Conservation (phyloP, 1,284 basidiomycete genomes). For the Ceratobasidium sp. region DNA sequence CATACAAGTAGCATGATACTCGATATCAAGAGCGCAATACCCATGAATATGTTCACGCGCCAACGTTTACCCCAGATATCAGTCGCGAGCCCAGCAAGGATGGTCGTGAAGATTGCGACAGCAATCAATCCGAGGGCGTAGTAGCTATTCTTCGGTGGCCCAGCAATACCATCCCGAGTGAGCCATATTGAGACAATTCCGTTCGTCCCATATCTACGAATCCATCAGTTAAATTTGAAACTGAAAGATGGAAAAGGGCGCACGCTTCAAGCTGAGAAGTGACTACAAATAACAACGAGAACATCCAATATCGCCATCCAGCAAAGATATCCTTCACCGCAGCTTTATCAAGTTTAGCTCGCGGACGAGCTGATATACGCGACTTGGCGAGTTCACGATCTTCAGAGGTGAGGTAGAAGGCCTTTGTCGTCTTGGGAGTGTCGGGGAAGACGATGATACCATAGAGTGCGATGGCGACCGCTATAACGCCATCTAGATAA, state of each 20-base stretch:
- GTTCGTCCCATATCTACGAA: conserved; percentile 25
- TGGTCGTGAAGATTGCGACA: conserved; percentile 30
- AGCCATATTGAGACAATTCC: conserved; percentile 36
- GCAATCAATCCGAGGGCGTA: conserved; percentile 38
- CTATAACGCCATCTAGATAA: conserved; percentile 70
- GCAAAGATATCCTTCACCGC: conserved; percentile 10
- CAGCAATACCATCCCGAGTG: conserved; percentile 10
- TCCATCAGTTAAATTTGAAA: background rate
- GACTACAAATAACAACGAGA: conserved; percentile 26
- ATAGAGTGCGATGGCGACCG: conserved; percentile 75
- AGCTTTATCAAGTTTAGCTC: conserved; percentile 3
- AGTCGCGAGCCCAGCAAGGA: conserved; percentile 14
- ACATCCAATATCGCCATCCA: conserved; percentile 40
- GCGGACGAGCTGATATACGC: background rate
- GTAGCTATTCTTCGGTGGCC: conserved; percentile 34
- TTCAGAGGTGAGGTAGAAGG: conserved; percentile 68
- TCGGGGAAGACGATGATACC: conserved; percentile 79
- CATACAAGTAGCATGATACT: conserved; percentile 34
- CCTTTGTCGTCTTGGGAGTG: conserved; percentile 70
- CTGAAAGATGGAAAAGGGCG: background rate
- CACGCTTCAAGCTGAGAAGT: conserved; percentile 35
- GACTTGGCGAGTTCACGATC: conserved; percentile 20
- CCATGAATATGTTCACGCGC: conserved; percentile 40
- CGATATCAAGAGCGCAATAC: conserved; percentile 22
- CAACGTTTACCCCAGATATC: conserved; percentile 33